Conservation (phyloP, 345 rosid species). For the Erodium maritimum region DNA sequence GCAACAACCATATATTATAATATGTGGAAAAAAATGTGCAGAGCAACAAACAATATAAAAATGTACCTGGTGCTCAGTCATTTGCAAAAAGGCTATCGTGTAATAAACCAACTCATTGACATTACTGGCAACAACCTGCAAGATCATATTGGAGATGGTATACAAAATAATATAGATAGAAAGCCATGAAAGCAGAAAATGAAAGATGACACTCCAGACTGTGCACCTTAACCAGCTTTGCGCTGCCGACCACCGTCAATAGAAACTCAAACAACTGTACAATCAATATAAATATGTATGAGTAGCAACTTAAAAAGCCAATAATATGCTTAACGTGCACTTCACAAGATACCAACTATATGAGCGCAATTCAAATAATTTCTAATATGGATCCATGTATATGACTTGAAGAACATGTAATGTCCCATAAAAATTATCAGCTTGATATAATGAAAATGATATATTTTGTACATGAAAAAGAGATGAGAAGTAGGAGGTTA, state of each 20-base stretch:
- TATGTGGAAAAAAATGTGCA: not conserved
- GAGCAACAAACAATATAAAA: not conserved
- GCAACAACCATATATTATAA: not conserved
- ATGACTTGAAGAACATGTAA: too few relatives aligned
- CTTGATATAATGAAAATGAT: not conserved
- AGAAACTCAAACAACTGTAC: conserved; percentile 84
- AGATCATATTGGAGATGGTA: conserved; percentile 6
- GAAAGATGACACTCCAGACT: conserved; percentile 12
- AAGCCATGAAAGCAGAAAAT: not conserved
- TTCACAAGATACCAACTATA: not conserved
- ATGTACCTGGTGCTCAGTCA: conserved; percentile 77
- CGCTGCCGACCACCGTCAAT: conserved; percentile 61
- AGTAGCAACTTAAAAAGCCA: conserved; percentile 13
- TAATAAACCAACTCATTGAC: conserved; percentile 66
- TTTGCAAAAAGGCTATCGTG: conserved; percentile 74
- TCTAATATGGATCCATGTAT: too few relatives aligned
- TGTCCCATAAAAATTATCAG: too few relatives aligned
- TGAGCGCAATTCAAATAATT: not conserved
- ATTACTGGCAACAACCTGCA: conserved; percentile 46
- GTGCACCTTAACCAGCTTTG: conserved; percentile 63
- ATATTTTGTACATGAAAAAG: too few relatives aligned
- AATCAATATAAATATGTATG: conserved; percentile 9
- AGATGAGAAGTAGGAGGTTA: not conserved
- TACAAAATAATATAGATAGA: conserved; percentile 3
- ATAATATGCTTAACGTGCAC: not conserved